phyloP scores from a whole-genome alignment of 495 filamentous ascomycete species.

The Penicillium paxilli region DNA sequence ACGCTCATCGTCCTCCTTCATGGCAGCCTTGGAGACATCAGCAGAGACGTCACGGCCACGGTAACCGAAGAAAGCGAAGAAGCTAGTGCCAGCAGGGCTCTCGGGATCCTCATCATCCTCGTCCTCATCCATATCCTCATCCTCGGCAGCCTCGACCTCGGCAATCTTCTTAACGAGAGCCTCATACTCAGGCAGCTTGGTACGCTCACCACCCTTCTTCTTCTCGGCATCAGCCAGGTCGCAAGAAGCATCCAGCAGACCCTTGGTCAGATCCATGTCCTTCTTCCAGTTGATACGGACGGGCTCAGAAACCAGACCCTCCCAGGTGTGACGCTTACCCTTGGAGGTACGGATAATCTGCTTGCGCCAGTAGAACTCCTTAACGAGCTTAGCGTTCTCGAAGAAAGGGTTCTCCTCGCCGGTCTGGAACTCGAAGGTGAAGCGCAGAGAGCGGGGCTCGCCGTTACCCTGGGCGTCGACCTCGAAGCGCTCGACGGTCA shows the following conservation, averaged over 20 bases:
- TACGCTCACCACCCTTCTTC: constrained; percentile 35
- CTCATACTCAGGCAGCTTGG: constrained; percentile 50
- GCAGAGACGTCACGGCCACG: constrained; percentile 63
- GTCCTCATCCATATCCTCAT: constrained; percentile 36
- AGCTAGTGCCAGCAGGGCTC: constrained; percentile 63
- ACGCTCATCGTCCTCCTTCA: constrained; percentile 57
- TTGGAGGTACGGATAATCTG: constrained; percentile 31
- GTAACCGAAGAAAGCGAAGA: constrained; percentile 89
- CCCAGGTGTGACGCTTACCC: constrained; percentile 57
- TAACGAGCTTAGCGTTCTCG: constrained; percentile 71
- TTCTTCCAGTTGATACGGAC: constrained; percentile 87
- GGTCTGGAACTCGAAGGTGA: constrained; percentile 46
- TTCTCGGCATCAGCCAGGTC: constrained; percentile 67
- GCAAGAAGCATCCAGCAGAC: constrained; percentile 69
- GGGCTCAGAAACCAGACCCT: constrained; percentile 78
- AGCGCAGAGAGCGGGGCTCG: constrained; percentile 48
- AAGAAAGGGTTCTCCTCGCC: constrained; percentile 70
- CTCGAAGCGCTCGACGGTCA: constrained; percentile 78
- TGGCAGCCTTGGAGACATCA: constrained; percentile 64
- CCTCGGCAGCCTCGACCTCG: constrained; percentile 28
- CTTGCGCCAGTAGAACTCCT: constrained; percentile 83
- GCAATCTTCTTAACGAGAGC: constrained; percentile 49
- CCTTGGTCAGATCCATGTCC: constrained; percentile 78
- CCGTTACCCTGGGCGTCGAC: constrained; percentile 57
- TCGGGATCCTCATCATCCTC: constrained; percentile 51